Conservation (phyloP, 257 asterid genomes). For the Galeopsis tetrahit region DNA sequence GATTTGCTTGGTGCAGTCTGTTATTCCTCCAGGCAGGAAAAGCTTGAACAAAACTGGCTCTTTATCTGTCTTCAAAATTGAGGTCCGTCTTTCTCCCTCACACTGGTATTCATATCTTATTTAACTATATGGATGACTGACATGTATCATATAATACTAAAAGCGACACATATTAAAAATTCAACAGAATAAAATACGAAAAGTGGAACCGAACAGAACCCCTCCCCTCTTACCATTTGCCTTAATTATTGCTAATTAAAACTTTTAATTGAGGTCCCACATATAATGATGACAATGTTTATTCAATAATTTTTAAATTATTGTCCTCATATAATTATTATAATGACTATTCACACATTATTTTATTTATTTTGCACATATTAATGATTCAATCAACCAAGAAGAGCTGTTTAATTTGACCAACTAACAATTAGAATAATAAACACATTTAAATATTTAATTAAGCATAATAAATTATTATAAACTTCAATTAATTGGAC, state of each 20-base stretch:
- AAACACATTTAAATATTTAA: too few species aligned
- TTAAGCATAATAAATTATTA: neutral
- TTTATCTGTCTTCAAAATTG: constrained; percentile 67
- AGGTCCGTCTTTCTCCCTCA: constrained; percentile 46
- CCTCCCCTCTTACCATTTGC: neutral
- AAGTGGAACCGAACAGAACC: neutral
- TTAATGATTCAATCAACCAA: constrained; percentile 7
- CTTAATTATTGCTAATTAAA: constrained; percentile 1
- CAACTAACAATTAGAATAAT: neutral
- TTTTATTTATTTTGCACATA: neutral
- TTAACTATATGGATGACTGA: too few species aligned
- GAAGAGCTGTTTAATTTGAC: neutral
- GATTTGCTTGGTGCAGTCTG: constrained; percentile 80
- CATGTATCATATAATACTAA: too few species aligned
- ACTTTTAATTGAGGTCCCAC: neutral
- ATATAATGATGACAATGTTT: neutral
- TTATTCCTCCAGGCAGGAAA: constrained; percentile 54
- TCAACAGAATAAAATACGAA: too few species aligned
- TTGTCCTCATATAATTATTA: too few species aligned
- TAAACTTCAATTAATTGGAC: neutral
- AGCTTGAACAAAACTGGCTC: constrained; percentile 75
- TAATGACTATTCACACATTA: too few species aligned
- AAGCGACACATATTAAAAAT: too few species aligned
- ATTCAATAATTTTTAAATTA: too few species aligned
- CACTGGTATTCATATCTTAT: too few species aligned